phyloP scores from a whole-genome alignment of 2,329 filamentous ascomycete genomes.

The Ilyonectria mors-panacis region DNA sequence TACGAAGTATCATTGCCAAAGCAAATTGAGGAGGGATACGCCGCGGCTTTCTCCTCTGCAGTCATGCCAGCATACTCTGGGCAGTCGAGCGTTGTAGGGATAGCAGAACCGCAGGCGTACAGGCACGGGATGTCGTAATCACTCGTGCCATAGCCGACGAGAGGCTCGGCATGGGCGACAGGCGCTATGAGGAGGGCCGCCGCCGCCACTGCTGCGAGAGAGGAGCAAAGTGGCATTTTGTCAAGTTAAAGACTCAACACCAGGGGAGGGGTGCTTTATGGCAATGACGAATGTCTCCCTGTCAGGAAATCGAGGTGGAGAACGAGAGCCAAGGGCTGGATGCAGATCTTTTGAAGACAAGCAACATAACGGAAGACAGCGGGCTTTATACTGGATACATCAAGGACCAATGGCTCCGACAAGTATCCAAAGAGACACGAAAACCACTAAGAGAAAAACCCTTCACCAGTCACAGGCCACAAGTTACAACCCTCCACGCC shows the following conservation, averaged over 20 bases:
- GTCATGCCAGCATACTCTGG: slow-evolving; percentile 42
- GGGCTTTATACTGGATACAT: slow-evolving; percentile 17
- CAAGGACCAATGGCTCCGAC: background rate
- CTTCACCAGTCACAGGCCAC: slow-evolving; percentile 12
- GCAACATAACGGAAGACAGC: background rate
- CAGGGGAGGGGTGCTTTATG: background rate
- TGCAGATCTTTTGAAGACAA: background rate
- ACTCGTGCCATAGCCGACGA: slow-evolving; percentile 39
- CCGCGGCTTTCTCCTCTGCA: slow-evolving; percentile 31
- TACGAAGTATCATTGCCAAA: slow-evolving; percentile 34
- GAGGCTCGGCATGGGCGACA: slow-evolving; percentile 18
- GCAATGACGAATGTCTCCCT: no score
- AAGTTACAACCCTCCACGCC: slow-evolving; percentile 15
- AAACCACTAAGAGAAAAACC: background rate
- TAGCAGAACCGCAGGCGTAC: slow-evolving; percentile 34
- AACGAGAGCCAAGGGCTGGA: no score
- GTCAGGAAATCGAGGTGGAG: no score
- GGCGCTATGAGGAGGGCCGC: slow-evolving; percentile 4
- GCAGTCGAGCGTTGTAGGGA: slow-evolving; percentile 37
- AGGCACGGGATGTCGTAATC: slow-evolving; percentile 29
- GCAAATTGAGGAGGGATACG: slow-evolving; percentile 36
- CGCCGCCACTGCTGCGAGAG: background rate
- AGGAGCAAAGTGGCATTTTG: slow-evolving; percentile 16
- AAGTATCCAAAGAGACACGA: background rate
- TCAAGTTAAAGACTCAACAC: background rate